These are phyloP conservation scores for Pneumocystis sp. DNA, from an alignment of 1,139 yeast species.

Conservation along the genomic window DNA sequence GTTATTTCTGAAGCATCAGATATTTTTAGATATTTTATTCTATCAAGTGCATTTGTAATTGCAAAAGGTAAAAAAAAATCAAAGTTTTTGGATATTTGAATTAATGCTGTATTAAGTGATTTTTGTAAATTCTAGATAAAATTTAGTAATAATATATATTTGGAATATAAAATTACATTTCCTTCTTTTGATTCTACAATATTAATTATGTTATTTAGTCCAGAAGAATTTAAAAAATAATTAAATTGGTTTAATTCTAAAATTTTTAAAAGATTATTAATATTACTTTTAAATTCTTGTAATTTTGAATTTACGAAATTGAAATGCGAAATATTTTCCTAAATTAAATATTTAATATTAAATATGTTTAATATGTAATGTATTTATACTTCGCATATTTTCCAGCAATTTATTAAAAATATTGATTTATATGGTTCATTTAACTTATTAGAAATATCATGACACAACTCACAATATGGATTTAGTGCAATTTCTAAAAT, in stretches of 20 bases:
- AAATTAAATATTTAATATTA: not conserved
- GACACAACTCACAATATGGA: not conserved
- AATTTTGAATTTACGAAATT: not conserved
- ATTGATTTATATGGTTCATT: not conserved
- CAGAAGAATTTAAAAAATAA: not conserved
- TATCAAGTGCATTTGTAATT: not conserved
- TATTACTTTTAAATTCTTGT: not conserved
- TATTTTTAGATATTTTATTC: not conserved
- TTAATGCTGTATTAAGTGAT: not conserved
- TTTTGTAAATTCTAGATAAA: not conserved
- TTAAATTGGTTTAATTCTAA: not conserved
- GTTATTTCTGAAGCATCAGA: not conserved
- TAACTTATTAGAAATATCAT: not conserved
- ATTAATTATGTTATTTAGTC: not conserved
- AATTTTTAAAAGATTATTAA: not conserved
- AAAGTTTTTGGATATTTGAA: not conserved
- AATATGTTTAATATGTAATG: not conserved
- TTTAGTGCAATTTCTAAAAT: not conserved
- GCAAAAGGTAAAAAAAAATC: not conserved
- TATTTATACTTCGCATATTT: not conserved
- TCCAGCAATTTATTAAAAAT: not conserved
- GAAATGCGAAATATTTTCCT: not conserved
- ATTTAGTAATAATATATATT: not conserved
- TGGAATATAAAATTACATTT: not conserved
- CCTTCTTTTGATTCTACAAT: not conserved